Base-by-base conservation (phyloP, 495 filamentous ascomycete genomes). In the Hypoxylon cercidicola region DNA sequence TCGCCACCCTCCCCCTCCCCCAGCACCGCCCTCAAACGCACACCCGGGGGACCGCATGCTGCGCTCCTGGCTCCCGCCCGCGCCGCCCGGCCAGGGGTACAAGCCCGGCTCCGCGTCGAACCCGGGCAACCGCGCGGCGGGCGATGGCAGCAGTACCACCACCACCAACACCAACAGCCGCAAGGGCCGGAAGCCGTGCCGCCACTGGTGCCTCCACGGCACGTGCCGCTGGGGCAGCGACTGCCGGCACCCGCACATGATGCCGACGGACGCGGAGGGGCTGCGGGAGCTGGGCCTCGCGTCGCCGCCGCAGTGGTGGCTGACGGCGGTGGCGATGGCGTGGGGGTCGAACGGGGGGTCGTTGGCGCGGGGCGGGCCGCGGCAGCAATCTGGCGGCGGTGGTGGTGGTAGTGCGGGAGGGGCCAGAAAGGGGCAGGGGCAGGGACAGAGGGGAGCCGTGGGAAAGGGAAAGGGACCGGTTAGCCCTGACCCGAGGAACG, bases 141-240 rank as follows among this genome's bases (percentile, higher is more conserved):
- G 28, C 30, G 21, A 16, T 16, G 11, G 48, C 30, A 4, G 13
- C 40, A 43, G 15, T 16, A 19, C 7, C 40, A 43, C 10, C n/a
- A 37, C 25, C 8, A 7, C 25, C 1, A 34, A 37, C 4, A 16
- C 23, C 48, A 51, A 37, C 28, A 51, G 2, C 21, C 4, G 10
- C 13, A 20, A 19, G 3, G 12, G 15, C 40, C 16, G 40, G n/a
- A n/a, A n/a, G n/a, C n/a, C n/a, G n/a, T 82, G 80, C 71, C 73
- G 72, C 32, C 74, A 81, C 70, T 81, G 78, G 76, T 79, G 77
- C 68, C 66, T 66, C 43, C 56, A 77, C 44, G 79, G 79, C 35
- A 75, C 71, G 39, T 82, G 80, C 69, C 80, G 78, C 58, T 81
- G 70, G 69, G 77, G 74, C 57, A 44, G 61, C 15, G 60, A 69